Conservation (phyloP, 1,284 basidiomycete genomes). For the Ganoderma leucocontextum region DNA sequence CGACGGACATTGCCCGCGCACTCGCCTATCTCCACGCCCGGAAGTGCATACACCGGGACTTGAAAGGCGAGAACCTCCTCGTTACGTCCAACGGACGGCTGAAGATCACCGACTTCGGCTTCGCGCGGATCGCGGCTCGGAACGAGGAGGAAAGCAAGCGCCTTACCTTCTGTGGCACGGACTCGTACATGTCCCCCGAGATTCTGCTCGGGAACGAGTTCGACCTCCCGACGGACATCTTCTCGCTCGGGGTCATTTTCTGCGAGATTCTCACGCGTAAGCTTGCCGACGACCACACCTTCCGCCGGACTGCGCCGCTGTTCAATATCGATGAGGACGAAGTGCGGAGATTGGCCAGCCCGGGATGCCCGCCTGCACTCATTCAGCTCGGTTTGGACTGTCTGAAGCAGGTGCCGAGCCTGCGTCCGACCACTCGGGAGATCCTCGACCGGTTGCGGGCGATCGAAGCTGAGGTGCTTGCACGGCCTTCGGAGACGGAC, state of each 20-base stretch:
- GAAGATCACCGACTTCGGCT: constrained; percentile 98
- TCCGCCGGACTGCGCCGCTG: constrained; percentile 79
- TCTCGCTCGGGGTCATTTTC: constrained; percentile 94
- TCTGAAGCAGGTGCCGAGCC: constrained; percentile 69
- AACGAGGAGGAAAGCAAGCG: constrained; percentile 91
- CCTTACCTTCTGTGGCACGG: constrained; percentile 96
- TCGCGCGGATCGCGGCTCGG: constrained; percentile 91
- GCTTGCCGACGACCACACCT: constrained; percentile 84
- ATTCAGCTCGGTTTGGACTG: constrained; percentile 85
- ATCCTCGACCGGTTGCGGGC: constrained; percentile 79
- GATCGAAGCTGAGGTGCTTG: constrained; percentile 85
- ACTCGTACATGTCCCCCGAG: constrained; percentile 94
- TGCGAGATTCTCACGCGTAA: constrained; percentile 90
- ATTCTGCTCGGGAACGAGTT: constrained; percentile 93
- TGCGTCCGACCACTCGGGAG: constrained; percentile 79
- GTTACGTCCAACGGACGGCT: constrained; percentile 92
- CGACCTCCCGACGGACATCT: constrained; percentile 93
- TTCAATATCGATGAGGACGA: constrained; percentile 86
- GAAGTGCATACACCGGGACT: constrained; percentile 86
- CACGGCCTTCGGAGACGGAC: constrained; percentile 64
- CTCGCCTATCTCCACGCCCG: constrained; percentile 97
- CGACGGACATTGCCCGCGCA: constrained; percentile 92
- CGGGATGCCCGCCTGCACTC: constrained; percentile 84
- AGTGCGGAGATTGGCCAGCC: constrained; percentile 71
- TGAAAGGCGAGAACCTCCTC: constrained; percentile 98